Percentiles rank a stretch among this genome's conserved stretches.
These are phyloP conservation scores for Casuarina glauca DNA, from an alignment of 306 rosid species.

Conservation along the genomic window DNA sequence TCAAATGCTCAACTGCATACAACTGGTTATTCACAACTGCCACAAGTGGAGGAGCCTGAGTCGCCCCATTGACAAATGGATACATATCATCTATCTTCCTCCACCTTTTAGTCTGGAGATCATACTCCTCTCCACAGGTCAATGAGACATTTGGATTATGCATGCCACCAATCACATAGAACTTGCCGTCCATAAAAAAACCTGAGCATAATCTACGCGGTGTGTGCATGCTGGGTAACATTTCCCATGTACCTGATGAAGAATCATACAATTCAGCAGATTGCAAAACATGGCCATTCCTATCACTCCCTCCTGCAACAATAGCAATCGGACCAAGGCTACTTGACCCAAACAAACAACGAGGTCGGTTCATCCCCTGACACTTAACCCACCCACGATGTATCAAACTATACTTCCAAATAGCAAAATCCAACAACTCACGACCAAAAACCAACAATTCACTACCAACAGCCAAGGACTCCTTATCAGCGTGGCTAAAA, in stretches of 20 bases:
- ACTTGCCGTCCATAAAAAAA: constrained; percentile 82
- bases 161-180: constrained; percentile 96
- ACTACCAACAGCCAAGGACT: constrained; percentile 84
- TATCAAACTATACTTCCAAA: constrained; percentile 76
- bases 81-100: constrained; percentile 80
- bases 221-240: constrained; percentile 71
- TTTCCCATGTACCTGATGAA: constrained; percentile 64
- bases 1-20: constrained; percentile 73
- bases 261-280: constrained; percentile 84
- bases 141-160: constrained; percentile 66
- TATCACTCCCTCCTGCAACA: constrained; percentile 91
- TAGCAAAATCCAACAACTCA: constrained; percentile 78
- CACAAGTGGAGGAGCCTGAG: constrained; percentile 96
- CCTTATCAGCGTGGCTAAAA: constrained; percentile 90
- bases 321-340: constrained; percentile 79
- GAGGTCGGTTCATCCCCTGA: constrained; percentile 76
- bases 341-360: constrained; percentile 89
- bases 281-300: constrained; percentile 60
- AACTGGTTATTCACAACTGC: constrained; percentile 89
- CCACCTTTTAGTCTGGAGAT: constrained; percentile 70
- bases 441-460: constrained; percentile 86
- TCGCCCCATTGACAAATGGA: constrained; percentile 70
- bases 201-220: constrained; percentile 92
- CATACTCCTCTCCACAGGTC: constrained; percentile 91
- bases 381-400: constrained; percentile 72